Percentiles rank a stretch among this genome's conserved stretches.
Evolutionary conservation across 306 rosid species (phyloP).

Genomic region (Begonia peltatifolia): DNA sequence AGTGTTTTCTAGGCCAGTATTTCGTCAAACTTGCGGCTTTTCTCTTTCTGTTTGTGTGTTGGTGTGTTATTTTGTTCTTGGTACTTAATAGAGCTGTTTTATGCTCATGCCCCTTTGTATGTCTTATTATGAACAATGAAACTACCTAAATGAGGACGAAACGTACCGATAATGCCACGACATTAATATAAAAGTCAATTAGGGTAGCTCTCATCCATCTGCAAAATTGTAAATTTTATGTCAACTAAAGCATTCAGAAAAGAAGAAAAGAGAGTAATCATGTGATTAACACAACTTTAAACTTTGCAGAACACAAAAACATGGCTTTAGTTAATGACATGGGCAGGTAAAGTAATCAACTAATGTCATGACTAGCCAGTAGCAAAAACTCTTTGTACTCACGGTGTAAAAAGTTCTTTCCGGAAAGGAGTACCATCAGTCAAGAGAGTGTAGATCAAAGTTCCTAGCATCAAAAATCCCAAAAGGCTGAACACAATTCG

Average conservation of each 20-base stretch:
- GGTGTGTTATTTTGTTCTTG: too few relatives aligned
- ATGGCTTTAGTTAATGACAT: too few relatives aligned
- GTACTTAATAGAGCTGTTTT: too few relatives aligned
- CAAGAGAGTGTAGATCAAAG: slow-evolving; percentile 49
- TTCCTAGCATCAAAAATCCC: slow-evolving; percentile 55
- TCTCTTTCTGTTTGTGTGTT: too few relatives aligned
- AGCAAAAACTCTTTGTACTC: slow-evolving; percentile 19
- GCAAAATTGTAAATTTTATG: slow-evolving; percentile 22
- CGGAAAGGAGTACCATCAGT: slow-evolving; percentile 74
- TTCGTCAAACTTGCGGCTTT: too few relatives aligned
- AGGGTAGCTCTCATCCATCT: slow-evolving; percentile 76
- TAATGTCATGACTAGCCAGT: slow-evolving; percentile 1
- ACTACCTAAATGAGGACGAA: not conserved
- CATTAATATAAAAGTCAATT: slow-evolving; percentile 72
- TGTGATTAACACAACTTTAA: too few relatives aligned
- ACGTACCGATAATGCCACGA: slow-evolving; percentile 59
- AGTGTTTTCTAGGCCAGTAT: too few relatives aligned
- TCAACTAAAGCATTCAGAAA: not conserved
- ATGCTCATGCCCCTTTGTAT: too few relatives aligned
- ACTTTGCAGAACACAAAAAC: not conserved
- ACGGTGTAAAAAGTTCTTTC: slow-evolving; percentile 70
- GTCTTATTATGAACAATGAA: not conserved
- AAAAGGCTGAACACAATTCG: slow-evolving; percentile 40
- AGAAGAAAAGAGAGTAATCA: too few relatives aligned
- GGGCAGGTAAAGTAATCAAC: not conserved